Evolutionary conservation across 495 filamentous ascomycete species (phyloP), one percentile per base, ranked within the genome.

Genomic region (Xylaria nigripes): DNA sequence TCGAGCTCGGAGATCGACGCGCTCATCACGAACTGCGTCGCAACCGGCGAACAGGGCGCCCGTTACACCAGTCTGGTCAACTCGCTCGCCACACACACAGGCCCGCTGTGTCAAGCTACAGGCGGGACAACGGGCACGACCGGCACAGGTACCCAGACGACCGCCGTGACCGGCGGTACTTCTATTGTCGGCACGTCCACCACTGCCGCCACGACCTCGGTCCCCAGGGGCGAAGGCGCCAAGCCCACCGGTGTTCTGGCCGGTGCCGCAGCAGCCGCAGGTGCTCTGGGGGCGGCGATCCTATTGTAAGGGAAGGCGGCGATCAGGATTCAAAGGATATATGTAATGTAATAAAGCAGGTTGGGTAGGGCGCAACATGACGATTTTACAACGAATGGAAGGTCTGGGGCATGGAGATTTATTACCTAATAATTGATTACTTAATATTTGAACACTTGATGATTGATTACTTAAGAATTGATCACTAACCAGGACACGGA

Each of bases 211-310:
- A 43, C 52, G 15, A 34, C 45, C 5, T 21, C 44, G 2, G 4
- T 13, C 9, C 15, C 25, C 0, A 29, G 38, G 6, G 48, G 42
- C 13, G 47, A 30, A 8, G 54, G 38, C 16, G 48, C 57, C 3
- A 13, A 10, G 47, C 60, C 56, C 27, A 59, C 56, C 13, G 57
- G 50, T 21, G 22, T 54, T 16, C 27, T 48, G 16, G 57, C 45
- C 2, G 50, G 45, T n/a, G 60, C 47, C 0, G 57, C 51, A 3
- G 61, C 54, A 7, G 57, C 44, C 8, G 61, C 50, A 4, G 57
- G 61, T 7, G 9, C 60, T 25, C 23, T 60, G 0, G 61, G 54
- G 9, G 61, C 51, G 13, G 54, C 47, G n/a, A 51, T 27, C 24
- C 5, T 63, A 41, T 45, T 60, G 38, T 63, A 60, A 46, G 18